A percentile compares a stretch with the other conserved stretches of the same genome.
These are phyloP conservation scores for Solanum hybrid DNA, from an alignment of 305 asterid genomes.

Conservation along the genomic window DNA sequence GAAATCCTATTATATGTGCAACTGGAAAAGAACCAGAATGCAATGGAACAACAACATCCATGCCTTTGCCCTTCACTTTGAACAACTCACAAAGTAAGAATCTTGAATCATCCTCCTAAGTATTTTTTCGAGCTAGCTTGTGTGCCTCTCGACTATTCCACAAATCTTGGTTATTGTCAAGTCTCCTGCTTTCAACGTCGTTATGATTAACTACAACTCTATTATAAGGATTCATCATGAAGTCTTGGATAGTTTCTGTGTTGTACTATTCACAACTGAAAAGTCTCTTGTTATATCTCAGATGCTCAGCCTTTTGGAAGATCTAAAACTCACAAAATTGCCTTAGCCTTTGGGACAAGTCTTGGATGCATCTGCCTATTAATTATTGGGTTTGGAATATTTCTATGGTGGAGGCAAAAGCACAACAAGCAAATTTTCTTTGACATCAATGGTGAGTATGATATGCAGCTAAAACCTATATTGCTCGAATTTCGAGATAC, in stretches of 20 bases:
- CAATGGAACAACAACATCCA: conserved; percentile 54
- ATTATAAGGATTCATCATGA: neutral
- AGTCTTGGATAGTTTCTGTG: neutral
- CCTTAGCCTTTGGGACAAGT: conserved; percentile 74
- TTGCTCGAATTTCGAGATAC: neutral
- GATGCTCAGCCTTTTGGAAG: conserved; percentile 32
- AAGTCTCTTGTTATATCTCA: neutral
- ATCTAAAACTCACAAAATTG: conserved; percentile 42
- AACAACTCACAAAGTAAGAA: conserved; percentile 56
- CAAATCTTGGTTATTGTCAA: neutral
- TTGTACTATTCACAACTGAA: neutral
- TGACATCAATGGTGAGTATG: conserved; percentile 50
- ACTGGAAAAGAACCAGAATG: conserved; percentile 78
- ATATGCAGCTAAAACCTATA: neutral
- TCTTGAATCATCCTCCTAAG: neutral
- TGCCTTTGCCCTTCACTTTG: conserved; percentile 46
- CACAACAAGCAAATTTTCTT: conserved; percentile 70
- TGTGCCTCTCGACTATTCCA: neutral
- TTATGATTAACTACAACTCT: neutral
- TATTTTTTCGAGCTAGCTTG: neutral
- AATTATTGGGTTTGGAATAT: conserved; percentile 59
- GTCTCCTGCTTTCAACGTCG: neutral
- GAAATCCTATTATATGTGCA: conserved; percentile 81
- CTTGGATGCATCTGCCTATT: conserved; percentile 73
- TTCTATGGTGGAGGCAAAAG: conserved; percentile 80